Conservation (phyloP, 1,284 basidiomycete genomes). For the Binderoboletus segoi region DNA sequence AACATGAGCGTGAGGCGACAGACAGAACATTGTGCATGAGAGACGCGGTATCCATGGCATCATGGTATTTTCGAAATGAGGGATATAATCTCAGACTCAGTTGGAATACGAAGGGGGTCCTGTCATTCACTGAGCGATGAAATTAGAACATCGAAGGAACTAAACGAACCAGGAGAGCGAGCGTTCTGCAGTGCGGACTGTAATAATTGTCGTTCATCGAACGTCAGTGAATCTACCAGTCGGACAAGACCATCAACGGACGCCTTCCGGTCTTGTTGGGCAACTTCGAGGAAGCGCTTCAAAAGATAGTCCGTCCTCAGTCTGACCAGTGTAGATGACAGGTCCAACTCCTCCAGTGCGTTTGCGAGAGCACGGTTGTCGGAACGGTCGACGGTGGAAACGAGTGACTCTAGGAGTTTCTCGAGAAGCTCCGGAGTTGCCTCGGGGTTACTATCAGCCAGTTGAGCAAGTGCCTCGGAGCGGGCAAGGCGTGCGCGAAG, state of each 20-base stretch:
- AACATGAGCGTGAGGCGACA: neutral
- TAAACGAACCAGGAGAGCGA: constrained; percentile 55
- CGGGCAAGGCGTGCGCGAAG: constrained; percentile 78
- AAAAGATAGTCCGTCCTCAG: constrained; percentile 68
- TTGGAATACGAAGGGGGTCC: constrained; percentile 42
- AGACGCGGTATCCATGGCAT: constrained; percentile 12
- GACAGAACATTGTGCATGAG: constrained; percentile 5
- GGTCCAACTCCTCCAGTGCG: constrained; percentile 67
- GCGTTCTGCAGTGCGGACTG: constrained; percentile 62
- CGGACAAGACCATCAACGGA: constrained; percentile 68
- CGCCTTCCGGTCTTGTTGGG: constrained; percentile 70
- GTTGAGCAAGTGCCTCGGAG: constrained; percentile 57
- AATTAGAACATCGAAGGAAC: constrained; percentile 1
- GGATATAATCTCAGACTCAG: constrained; percentile 15
- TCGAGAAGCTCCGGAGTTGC: constrained; percentile 61
- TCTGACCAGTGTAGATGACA: constrained; percentile 59
- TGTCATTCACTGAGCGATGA: constrained; percentile 15
- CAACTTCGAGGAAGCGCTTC: constrained; percentile 60
- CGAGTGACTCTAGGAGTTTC: constrained; percentile 59
- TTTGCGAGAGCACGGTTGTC: constrained; percentile 59
- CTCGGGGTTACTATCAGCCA: constrained; percentile 65
- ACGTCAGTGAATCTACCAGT: constrained; percentile 67
- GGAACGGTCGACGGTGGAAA: constrained; percentile 53
- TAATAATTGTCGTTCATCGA: constrained; percentile 70
- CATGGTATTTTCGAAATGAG: constrained; percentile 1